Evolutionary conservation across 306 rosid genomes (phyloP), one percentile per base, ranked within the genome.

Genomic region (Pyrus betulifolia): DNA sequence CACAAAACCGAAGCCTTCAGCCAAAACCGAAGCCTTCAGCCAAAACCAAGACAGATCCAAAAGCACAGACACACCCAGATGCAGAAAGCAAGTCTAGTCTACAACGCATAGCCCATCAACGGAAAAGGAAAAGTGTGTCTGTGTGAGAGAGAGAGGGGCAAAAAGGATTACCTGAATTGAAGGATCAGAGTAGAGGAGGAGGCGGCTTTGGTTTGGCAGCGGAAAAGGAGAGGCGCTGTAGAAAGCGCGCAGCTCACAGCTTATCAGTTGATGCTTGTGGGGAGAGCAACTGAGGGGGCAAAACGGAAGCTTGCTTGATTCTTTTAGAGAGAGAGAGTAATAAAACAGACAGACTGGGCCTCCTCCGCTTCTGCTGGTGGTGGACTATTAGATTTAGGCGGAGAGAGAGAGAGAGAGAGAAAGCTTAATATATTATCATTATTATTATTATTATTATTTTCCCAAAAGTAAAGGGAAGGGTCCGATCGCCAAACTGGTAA

Each of bases 41-140:
- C 68, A 76, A 85, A 88, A 70, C 81, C 81, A 82, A 77, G 18
- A 83, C 87, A 87, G 97, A 91, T 94, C 93, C 77, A 74, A 65
- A 77, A 79, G 69, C 76, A 83, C 76, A 83, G 35, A 81, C 78
- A 81, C 76, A 83, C 86, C 87, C 82, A 85, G 87, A 78, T 79
- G 88, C 80, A 51, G 77, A 82, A 87, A 65, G 75, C 63, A 28
- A 28, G 83, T 65, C 76, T 69, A 57, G 79, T 65, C 76, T 66
- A 57, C 76, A 74, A 77, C 78, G 60, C 11, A 67, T 68, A 55
- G 68, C 74, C 77, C 81, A 38, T 65, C 69, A 81, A 80, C 76
- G 76, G 69, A 76, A 85, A 82, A 78, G 83, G 80, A 80, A 84
- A 82, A 86, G 89, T 66, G 40, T 35, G 40, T 6, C 40, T 35